phyloP scores from a whole-genome alignment of 108 stramenopile genomes.

The Skeletonema grethae region DNA sequence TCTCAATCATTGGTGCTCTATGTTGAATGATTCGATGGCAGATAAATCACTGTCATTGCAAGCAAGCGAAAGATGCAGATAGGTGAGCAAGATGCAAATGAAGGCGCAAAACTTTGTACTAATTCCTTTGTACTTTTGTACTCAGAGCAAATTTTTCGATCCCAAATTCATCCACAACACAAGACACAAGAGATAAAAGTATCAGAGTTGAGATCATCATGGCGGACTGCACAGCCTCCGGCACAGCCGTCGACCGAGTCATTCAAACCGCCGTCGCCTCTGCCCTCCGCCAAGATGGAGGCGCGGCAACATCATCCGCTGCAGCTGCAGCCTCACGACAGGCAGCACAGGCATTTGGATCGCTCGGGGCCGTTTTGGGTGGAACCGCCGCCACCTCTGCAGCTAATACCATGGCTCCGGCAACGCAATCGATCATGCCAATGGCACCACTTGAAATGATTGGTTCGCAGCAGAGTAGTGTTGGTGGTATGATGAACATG shows the following conservation, averaged over 20 bases:
- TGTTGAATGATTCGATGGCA: too few relatives aligned
- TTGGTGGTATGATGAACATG: conserved; percentile 1
- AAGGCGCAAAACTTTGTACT: too few relatives aligned
- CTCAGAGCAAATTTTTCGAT: too few relatives aligned
- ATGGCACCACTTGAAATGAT: conserved; percentile 42
- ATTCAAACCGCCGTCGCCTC: conserved; percentile 45
- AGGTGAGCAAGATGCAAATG: too few relatives aligned
- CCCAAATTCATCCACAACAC: too few relatives aligned
- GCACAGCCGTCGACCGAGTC: conserved; percentile 75
- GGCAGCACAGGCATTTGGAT: conserved; percentile 27
- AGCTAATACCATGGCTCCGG: not conserved
- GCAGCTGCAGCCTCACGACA: conserved; percentile 49
- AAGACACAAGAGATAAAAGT: too few relatives aligned
- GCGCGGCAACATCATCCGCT: conserved; percentile 3
- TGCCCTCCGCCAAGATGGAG: conserved; percentile 14
- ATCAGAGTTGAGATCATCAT: too few relatives aligned
- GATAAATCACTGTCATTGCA: too few relatives aligned
- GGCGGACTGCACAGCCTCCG: conserved; percentile 84
- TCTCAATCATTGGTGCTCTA: too few relatives aligned
- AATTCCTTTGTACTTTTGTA: too few relatives aligned
- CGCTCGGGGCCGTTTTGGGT: conserved; percentile 39
- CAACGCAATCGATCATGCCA: conserved; percentile 48
- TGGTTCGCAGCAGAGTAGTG: conserved; percentile 21
- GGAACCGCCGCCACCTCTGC: conserved; percentile 56
- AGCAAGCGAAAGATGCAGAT: too few relatives aligned